These are phyloP conservation scores for Hibiscus tridactylites DNA, from an alignment of 345 rosid genomes.

Conservation along the genomic window DNA sequence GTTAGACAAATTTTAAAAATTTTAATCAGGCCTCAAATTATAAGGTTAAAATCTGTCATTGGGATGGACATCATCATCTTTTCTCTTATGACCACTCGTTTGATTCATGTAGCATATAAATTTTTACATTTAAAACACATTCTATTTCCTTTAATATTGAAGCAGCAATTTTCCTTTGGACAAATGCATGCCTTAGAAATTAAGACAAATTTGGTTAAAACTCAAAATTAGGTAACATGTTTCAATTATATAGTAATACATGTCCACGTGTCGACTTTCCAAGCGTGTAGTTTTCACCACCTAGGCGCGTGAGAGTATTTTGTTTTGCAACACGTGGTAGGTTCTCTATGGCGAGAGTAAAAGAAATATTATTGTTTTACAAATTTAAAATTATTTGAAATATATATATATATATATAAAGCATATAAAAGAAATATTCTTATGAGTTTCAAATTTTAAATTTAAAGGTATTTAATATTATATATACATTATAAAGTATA, in stretches of 20 bases:
- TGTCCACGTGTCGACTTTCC: too few species aligned
- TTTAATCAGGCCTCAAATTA: too few species aligned
- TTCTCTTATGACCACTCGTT: too few species aligned
- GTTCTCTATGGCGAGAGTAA: not conserved
- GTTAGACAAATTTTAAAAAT: too few species aligned
- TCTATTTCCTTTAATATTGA: not conserved
- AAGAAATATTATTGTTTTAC: too few species aligned
- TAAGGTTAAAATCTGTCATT: too few species aligned
- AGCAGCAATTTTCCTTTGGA: not conserved
- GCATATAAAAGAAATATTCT: not conserved
- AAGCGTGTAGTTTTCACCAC: not conserved
- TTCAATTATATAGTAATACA: too few species aligned
- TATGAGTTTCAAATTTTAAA: slow-evolving; percentile 1
- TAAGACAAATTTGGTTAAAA: not conserved
- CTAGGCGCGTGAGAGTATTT: not conserved
- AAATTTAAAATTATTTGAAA: too few species aligned
- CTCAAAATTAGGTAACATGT: not conserved
- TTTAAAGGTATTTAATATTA: not conserved
- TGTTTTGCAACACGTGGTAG: not conserved
- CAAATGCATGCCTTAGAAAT: not conserved
- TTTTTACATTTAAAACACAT: too few species aligned
- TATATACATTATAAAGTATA: not conserved
- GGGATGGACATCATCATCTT: too few species aligned
- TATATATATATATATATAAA: not conserved
- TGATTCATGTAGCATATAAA: too few species aligned